A percentile compares a stretch with the other conserved stretches of the same genome.
Evolutionary conservation across 129 eudicot species (phyloP).

Genomic region (Ambrosia trifida): DNA sequence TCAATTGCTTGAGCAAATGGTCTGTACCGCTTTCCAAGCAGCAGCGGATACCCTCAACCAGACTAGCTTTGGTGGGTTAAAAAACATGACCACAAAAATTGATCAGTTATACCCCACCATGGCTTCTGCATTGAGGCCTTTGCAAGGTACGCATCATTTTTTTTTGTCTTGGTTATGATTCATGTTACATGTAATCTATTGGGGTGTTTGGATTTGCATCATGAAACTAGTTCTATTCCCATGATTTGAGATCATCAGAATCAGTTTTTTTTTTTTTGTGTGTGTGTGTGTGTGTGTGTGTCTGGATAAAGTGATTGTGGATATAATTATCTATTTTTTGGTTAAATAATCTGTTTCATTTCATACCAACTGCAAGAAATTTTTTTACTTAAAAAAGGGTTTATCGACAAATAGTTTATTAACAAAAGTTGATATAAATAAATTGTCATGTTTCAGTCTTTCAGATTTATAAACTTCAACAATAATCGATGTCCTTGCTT

Average conservation of each 20-base stretch:
- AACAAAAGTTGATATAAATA: not conserved
- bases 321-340: not conserved
- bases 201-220: constrained; percentile 1
- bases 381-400: not conserved
- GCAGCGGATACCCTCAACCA: constrained; percentile 78
- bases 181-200: constrained; percentile 9
- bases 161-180: constrained; percentile 3
- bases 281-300: too few species aligned
- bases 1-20: constrained; percentile 88
- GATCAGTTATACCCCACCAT: constrained; percentile 68
- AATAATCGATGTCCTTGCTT: not conserved
- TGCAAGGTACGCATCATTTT: constrained; percentile 56
- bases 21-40: constrained; percentile 81
- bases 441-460: too few species aligned
- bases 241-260: not conserved
- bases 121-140: constrained; percentile 59
- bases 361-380: not conserved
- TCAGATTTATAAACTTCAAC: too few species aligned
- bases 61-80: constrained; percentile 65
- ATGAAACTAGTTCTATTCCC: not conserved
- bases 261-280: not conserved
- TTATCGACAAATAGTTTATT: not conserved
- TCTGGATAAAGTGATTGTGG: not conserved
- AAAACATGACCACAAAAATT: constrained; percentile 65
- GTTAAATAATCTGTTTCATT: not conserved